Conservation (phyloP, 768 basidiomycete genomes). For the Mycena leptocephala region DNA sequence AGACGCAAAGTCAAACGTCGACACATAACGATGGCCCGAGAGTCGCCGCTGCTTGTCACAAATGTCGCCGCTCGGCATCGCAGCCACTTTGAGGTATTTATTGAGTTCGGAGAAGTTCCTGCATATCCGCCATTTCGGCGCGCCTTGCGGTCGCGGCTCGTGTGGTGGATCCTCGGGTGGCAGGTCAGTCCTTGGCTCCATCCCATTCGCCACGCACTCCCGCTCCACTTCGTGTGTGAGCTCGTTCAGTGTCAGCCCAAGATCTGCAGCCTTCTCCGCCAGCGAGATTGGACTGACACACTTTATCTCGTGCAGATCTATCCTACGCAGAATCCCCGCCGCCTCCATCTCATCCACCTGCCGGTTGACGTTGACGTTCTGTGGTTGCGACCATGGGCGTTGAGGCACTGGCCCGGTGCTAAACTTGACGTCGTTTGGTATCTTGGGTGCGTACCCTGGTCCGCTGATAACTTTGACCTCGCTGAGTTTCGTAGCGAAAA, state of each 20-base stretch:
- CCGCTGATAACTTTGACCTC: slow-evolving; percentile 53
- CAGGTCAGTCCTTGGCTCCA: neutral
- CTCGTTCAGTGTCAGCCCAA: neutral
- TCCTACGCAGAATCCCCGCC: neutral
- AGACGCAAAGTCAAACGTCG: too few relatives aligned
- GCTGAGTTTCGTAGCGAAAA: slow-evolving; percentile 54
- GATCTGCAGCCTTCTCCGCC: neutral
- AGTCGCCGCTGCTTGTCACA: neutral
- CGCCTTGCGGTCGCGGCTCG: too few relatives aligned
- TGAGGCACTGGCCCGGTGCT: slow-evolving; percentile 36
- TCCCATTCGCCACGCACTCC: neutral
- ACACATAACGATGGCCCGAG: neutral
- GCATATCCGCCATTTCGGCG: slow-evolving; percentile 52
- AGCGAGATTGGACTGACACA: neutral
- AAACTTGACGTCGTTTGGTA: slow-evolving; percentile 46
- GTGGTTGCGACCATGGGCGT: neutral
- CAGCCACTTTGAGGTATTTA: neutral
- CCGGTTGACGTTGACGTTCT: neutral
- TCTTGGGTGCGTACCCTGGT: slow-evolving; percentile 48
- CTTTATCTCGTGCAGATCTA: neutral
- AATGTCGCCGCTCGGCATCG: neutral
- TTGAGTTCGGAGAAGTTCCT: slow-evolving; percentile 52
- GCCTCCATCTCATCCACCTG: neutral
- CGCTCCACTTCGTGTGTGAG: neutral
- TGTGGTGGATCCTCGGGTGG: neutral